Base-by-base conservation (phyloP, 108 stramenopile genomes). In the Nannochloropsis gaditana region DNA sequence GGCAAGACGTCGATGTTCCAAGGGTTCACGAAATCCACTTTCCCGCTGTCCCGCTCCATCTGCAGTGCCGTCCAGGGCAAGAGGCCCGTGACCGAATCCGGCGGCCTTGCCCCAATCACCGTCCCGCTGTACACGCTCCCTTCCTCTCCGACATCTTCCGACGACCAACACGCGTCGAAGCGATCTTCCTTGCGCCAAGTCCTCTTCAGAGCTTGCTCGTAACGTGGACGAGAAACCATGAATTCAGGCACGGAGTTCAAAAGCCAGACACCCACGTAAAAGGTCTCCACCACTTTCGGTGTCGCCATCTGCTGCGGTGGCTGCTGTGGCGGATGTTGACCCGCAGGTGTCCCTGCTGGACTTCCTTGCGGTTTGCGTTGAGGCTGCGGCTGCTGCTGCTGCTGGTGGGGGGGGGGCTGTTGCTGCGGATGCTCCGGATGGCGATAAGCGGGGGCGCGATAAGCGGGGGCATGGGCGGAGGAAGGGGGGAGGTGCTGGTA, bases 61-160 rank as follows among this genome's bases (percentile, higher is more conserved):
- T 73, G 59, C 59, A 73, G n/a, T n/a, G 59, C 59, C 59, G 59
- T n/a, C 59, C 59, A 73, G 19, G 59, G 59, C 59, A 73, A 73
- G 19, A 73, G 59, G 19, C 59, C 59, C 59, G 59, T 73, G 19
- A 73, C 59, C 15, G 2, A 2, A 73, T 73, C 59, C 15, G 59
- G 59, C n/a, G 59, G 19, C n/a, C n/a, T 73, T 6, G 59, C 59
- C n/a, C 59, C 59, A 5, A 73, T 73, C 59, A 73, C 59, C 59
- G 59, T 73, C 59, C 19, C 59, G 19, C n/a, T n/a, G n/a, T 73
- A 73, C n/a, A 73, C 59, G n/a, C 19, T n/a, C 59, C 59, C 59
- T 73, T 73, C 59, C 59, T 73, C 59, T n/a, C 59, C n/a, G 19
- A 15, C 59, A n/a, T 73, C 59, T n/a, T 73, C 59, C 59, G 59